A percentile compares a stretch with the other conserved stretches of the same genome.
Conservation (phyloP, 768 basidiomycete genomes). For the Lactarius evosmus region DNA sequence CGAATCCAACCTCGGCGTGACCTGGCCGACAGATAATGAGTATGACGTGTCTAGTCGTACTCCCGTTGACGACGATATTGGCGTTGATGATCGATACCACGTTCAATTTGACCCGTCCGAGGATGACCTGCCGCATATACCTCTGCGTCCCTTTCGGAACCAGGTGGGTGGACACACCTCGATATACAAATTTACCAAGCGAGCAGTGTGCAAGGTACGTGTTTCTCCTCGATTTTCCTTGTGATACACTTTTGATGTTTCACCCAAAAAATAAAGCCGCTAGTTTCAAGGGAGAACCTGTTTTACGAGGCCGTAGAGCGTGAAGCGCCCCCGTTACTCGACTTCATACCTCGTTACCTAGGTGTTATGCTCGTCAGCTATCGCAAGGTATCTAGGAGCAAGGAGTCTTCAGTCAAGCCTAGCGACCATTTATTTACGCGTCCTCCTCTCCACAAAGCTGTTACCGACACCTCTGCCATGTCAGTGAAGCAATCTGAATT, state of each 20-base stretch:
- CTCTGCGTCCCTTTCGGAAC: constrained; percentile 91
- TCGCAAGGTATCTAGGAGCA: constrained; percentile 54
- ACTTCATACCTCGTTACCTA: constrained; percentile 95
- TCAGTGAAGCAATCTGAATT: not conserved
- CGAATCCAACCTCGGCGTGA: constrained; percentile 34
- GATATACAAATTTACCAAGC: constrained; percentile 96
- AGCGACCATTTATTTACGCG: constrained; percentile 26
- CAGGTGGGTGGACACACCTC: constrained; percentile 97
- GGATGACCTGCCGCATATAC: constrained; percentile 79
- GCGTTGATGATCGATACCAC: constrained; percentile 37
- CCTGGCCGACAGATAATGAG: constrained; percentile 36
- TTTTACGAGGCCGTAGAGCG: constrained; percentile 97
- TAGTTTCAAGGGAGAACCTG: constrained; percentile 94
- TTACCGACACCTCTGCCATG: constrained; percentile 30
- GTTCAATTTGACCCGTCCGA: constrained; percentile 45
- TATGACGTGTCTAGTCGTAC: constrained; percentile 26
- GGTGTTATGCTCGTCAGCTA: constrained; percentile 99
- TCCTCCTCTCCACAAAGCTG: constrained; percentile 32
- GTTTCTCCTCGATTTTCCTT: not conserved
- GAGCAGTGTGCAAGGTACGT: constrained; percentile 96
- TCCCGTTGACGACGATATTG: constrained; percentile 21
- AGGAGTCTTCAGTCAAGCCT: constrained; percentile 25
- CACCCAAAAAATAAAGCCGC: constrained; percentile 53
- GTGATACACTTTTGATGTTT: constrained; percentile 9
- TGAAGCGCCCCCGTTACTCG: constrained; percentile 87